Conservation (phyloP, 495 filamentous ascomycete species). For the Xylaria scruposa region DNA sequence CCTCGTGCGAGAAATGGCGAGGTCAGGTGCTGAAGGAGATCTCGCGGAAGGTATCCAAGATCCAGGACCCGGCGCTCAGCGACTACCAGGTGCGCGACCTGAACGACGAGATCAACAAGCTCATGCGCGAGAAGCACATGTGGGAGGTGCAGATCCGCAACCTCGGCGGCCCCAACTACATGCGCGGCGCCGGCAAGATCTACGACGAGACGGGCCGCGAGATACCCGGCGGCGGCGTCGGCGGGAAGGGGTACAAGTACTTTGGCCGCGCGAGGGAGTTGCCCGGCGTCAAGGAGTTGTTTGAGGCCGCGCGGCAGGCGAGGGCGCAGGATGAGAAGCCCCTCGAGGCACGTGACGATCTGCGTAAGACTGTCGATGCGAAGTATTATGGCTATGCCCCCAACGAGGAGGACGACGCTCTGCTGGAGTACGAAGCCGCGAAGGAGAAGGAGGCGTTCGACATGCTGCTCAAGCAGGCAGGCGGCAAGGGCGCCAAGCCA, state of each 20-base stretch:
- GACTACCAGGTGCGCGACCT: slow-evolving; percentile 98
- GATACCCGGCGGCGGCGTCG: slow-evolving; percentile 73
- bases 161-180: slow-evolving; percentile 95
- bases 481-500: slow-evolving; percentile 52
- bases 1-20: slow-evolving; percentile 95
- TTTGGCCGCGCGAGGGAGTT: slow-evolving; percentile 91
- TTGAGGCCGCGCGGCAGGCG: slow-evolving; percentile 75
- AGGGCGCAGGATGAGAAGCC: slow-evolving; percentile 64
- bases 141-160: slow-evolving; percentile 97
- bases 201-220: slow-evolving; percentile 93
- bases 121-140: slow-evolving; percentile 97
- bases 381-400: slow-evolving; percentile 95
- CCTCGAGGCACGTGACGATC: slow-evolving; percentile 66
- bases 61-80: slow-evolving; percentile 85
- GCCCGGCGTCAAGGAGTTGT: slow-evolving; percentile 95
- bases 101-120: slow-evolving; percentile 99
- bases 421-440: slow-evolving; percentile 80
- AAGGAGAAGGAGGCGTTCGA: slow-evolving; percentile 85
- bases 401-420: slow-evolving; percentile 87
- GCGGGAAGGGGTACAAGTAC: slow-evolving; percentile 80
- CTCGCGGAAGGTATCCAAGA: slow-evolving; percentile 92
- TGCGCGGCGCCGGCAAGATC: slow-evolving; percentile 85
- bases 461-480: slow-evolving; percentile 56
- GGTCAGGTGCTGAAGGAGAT: slow-evolving; percentile 97
- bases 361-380: slow-evolving; percentile 87